These are phyloP conservation scores for Serendipita sp. DNA, from an alignment of 768 basidiomycete genomes.

Conservation along the genomic window DNA sequence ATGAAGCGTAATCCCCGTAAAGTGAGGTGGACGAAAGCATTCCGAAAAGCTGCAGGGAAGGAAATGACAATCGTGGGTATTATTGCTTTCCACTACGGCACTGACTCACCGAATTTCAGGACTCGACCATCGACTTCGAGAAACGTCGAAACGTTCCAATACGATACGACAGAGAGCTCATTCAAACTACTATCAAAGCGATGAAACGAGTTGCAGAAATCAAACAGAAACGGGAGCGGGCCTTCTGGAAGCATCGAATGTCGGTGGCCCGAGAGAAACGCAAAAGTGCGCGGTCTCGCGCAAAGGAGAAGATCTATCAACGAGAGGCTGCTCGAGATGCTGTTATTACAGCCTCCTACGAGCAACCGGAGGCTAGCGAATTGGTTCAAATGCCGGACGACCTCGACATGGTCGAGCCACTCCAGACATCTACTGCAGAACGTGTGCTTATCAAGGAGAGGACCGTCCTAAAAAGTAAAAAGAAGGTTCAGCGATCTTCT, in stretches of 20 bases:
- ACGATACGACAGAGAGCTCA: conserved; percentile 86
- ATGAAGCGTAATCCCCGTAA: conserved; percentile 99
- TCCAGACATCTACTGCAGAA: conserved; percentile 27
- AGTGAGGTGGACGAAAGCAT: conserved; percentile 98
- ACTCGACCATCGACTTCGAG: conserved; percentile 97
- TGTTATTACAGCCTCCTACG: not conserved
- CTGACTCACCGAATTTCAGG: conserved; percentile 31
- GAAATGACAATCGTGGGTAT: conserved; percentile 91
- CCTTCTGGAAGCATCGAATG: conserved; percentile 76
- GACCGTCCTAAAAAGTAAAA: conserved; percentile 52
- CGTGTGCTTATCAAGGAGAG: conserved; percentile 43
- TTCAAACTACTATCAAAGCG: conserved; percentile 85
- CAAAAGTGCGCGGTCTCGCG: conserved; percentile 28
- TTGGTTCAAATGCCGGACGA: conserved; percentile 37
- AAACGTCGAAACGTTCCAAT: conserved; percentile 96
- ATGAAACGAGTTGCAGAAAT: conserved; percentile 94
- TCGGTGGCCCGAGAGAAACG: conserved; percentile 10
- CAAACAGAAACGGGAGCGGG: conserved; percentile 73
- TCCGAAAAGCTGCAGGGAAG: conserved; percentile 95
- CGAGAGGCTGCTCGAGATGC: not conserved
- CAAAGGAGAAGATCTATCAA: not conserved
- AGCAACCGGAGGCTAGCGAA: conserved; percentile 53
- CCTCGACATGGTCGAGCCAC: conserved; percentile 51
- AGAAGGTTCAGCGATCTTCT: conserved; percentile 28
- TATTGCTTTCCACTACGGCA: conserved; percentile 1